Percentiles rank a stretch among this genome's conserved stretches.
Evolutionary conservation across 2,329 filamentous ascomycete genomes (phyloP).

Genomic region (Botrytis fabae): DNA sequence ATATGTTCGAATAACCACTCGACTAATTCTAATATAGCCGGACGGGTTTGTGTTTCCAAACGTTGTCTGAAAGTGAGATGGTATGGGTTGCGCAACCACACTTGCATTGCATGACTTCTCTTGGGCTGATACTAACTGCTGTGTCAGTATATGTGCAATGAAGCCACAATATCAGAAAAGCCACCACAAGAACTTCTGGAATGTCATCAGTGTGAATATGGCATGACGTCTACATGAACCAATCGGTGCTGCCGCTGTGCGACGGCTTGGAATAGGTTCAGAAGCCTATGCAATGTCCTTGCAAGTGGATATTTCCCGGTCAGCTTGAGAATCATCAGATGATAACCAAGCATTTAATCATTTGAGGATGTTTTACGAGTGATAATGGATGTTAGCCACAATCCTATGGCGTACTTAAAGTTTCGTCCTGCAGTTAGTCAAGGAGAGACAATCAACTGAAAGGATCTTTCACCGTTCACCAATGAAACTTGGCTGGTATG

Average conservation of each 20-base stretch:
- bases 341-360: no score
- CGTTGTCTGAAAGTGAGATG: neutral
- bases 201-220: neutral
- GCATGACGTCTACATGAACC: no score
- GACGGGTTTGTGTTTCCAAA: neutral
- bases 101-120: neutral
- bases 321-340: neutral
- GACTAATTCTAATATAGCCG: neutral
- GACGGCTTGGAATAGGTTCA: neutral
- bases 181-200: neutral
- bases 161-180: neutral
- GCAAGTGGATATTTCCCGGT: neutral
- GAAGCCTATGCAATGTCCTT: neutral
- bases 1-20: neutral
- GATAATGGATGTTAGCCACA: neutral
- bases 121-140: no score
- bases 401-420: neutral
- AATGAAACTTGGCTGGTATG: neutral
- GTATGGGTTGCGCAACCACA: neutral
- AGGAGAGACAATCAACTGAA: neutral
- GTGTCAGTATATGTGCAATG: neutral
- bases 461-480: neutral
- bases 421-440: neutral
- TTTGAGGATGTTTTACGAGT: neutral
- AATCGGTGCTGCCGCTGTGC: neutral